phyloP scores from a whole-genome alignment of 192 early-diverging fungal species.

The Coemansia sp. region DNA sequence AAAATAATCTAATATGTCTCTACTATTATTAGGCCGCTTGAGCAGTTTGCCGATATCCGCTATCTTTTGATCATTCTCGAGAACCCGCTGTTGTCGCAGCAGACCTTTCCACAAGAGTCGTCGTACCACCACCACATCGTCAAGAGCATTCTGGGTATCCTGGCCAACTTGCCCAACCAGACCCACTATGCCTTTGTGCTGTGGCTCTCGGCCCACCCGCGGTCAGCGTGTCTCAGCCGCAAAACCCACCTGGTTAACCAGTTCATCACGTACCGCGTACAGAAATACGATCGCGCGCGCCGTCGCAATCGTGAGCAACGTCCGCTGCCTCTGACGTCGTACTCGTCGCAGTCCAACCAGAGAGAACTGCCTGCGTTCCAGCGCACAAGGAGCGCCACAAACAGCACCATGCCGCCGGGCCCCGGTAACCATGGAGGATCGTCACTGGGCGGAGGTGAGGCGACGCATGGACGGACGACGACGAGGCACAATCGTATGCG shows the following conservation, averaged over 20 bases:
- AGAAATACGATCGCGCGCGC: slow-evolving; percentile 54
- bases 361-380: slow-evolving; percentile 41
- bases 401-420: slow-evolving; percentile 6
- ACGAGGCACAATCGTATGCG: slow-evolving; percentile 29
- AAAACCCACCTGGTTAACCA: slow-evolving; percentile 79
- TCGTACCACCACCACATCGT: slow-evolving; percentile 82
- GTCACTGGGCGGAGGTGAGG: too few species aligned
- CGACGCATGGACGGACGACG: neutral
- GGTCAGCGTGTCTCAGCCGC: slow-evolving; percentile 60
- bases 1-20: too few species aligned
- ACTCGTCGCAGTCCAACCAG: slow-evolving; percentile 34
- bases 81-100: slow-evolving; percentile 78
- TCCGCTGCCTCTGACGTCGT: slow-evolving; percentile 22
- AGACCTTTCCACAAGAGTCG: slow-evolving; percentile 71
- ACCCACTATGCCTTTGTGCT: slow-evolving; percentile 85
- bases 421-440: too few species aligned
- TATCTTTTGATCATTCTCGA: slow-evolving; percentile 86
- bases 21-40: slow-evolving; percentile 35
- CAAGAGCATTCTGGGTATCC: slow-evolving; percentile 72
- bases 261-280: slow-evolving; percentile 77
- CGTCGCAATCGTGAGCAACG: slow-evolving; percentile 6
- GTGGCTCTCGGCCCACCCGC: slow-evolving; percentile 66
- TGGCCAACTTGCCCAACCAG: slow-evolving; percentile 78
- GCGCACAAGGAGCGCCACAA: slow-evolving; percentile 24
- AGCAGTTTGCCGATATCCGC: slow-evolving; percentile 59